A percentile compares a stretch with the other conserved stretches of the same genome.
Conservation (phyloP, 371 early-diverging fungal species). For the Massospora cicadina region DNA sequence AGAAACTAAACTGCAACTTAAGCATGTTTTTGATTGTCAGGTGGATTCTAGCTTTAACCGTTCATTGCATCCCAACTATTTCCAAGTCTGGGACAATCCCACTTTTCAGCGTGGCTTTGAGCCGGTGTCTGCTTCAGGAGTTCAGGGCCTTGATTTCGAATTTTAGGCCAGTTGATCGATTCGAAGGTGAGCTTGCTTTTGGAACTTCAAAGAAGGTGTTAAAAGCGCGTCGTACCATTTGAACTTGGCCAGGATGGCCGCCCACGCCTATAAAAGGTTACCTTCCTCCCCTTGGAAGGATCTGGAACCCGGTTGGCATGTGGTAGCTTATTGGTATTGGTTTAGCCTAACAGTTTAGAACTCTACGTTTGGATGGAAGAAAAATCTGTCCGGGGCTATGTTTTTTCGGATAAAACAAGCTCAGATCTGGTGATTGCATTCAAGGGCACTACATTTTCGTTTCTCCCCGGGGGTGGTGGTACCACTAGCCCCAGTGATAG, state of each 20-base stretch:
- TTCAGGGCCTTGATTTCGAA: not conserved
- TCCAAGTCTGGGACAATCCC: not conserved
- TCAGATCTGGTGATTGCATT: slow-evolving; percentile 52
- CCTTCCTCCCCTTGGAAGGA: slow-evolving; percentile 9
- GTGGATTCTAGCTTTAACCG: not conserved
- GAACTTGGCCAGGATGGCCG: slow-evolving; percentile 9
- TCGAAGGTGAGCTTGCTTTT: not conserved
- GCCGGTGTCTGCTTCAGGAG: not conserved
- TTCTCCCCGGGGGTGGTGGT: slow-evolving; percentile 42
- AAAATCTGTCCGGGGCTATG: slow-evolving; percentile 64
- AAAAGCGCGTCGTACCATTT: not conserved
- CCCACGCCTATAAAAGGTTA: slow-evolving; percentile 7
- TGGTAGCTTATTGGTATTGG: not conserved
- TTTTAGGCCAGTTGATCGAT: not conserved
- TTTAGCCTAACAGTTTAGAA: slow-evolving; percentile 23
- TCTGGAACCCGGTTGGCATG: slow-evolving; percentile 4
- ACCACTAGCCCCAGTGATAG: slow-evolving; percentile 27
- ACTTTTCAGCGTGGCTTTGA: not conserved
- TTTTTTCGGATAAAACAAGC: slow-evolving; percentile 43
- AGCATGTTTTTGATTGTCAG: not conserved
- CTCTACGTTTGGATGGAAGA: slow-evolving; percentile 69
- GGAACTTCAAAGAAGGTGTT: not conserved
- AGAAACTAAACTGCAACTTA: not conserved
- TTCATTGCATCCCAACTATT: not conserved
- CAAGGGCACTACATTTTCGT: slow-evolving; percentile 67